Evolutionary conservation across 1,284 basidiomycete species (phyloP), one percentile per base, ranked within the genome.

Genomic region (Cryptococcus jaspeensis): DNA sequence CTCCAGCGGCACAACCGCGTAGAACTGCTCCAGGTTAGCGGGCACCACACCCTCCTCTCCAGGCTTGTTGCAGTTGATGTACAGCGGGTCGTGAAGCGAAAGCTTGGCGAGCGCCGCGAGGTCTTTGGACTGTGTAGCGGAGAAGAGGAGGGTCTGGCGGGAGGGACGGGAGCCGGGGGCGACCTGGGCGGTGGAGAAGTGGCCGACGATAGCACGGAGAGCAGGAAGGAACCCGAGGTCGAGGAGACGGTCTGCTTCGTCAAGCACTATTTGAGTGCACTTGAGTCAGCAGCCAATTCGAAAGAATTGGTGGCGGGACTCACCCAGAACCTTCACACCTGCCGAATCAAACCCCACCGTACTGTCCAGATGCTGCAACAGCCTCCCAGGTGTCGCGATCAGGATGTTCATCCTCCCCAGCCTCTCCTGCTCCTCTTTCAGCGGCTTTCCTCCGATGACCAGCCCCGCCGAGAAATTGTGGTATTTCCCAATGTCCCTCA

Each of bases 361-460:
- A 78, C 98, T 93, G 73, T 99, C 96, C 87, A 99, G 90, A 76
- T 99, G 96, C 72, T 99, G 96, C 52, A 99, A 79, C 32, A 99
- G 80, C 53, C 96, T 84, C 16, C 95, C 96, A 0, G 95, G 95
- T 2, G 96, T 98, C 1, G 95, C 94, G 20, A 99, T 90, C 25
- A 99, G 84, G 58, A 99, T 96, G 72, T 99, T 99, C 93, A 99
- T 98, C 49, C 90, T 83, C 13, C 87, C 84, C 43, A 99, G 75
- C 13, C 96, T 82, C 23, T 93, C 92, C 53, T 87, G 82, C 74
- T 99, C 96, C 65, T 95, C 92, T 74, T 93, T 94, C 52, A 99
- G 75, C 65, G 89, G 93, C 82, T 98, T 99, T 46, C 95, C 95
- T 20, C 95, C 95, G 54, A 99, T 98, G 23, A 99, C 88, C 18